phyloP scores from a whole-genome alignment of 1,284 basidiomycete genomes.

The Ganoderma lingzhi region DNA sequence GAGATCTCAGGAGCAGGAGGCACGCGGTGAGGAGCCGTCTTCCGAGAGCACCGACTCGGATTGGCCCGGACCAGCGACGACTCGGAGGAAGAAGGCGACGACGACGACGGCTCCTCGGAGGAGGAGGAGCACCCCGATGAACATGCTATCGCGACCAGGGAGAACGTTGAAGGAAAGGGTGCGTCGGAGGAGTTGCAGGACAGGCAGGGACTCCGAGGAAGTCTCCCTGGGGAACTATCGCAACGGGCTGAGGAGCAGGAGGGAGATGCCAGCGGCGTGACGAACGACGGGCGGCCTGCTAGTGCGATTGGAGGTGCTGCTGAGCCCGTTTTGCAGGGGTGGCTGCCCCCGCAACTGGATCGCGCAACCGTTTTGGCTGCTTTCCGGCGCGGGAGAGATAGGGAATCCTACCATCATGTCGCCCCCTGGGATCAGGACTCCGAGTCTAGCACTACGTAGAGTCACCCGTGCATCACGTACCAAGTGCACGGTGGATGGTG shows the following conservation, averaged over 20 bases:
- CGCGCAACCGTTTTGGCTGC: background rate
- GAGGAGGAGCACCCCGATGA: background rate
- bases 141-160: background rate
- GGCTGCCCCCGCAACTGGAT: background rate
- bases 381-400: background rate
- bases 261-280: background rate
- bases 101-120: too few relatives aligned
- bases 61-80: background rate
- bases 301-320: background rate
- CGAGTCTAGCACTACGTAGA: too few relatives aligned
- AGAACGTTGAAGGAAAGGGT: background rate
- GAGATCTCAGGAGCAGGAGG: background rate
- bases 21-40: background rate
- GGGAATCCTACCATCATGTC: background rate
- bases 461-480: slow-evolving; percentile 54
- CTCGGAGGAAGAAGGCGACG: background rate
- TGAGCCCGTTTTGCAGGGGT: background rate
- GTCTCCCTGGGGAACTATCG: background rate
- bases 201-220: background rate
- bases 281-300: background rate
- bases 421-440: background rate
- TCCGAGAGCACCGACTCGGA: background rate
- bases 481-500: slow-evolving; percentile 97
- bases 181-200: background rate
- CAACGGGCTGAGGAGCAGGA: background rate